phyloP scores from a whole-genome alignment of 768 basidiomycete species.

The Piloderma croceum region DNA sequence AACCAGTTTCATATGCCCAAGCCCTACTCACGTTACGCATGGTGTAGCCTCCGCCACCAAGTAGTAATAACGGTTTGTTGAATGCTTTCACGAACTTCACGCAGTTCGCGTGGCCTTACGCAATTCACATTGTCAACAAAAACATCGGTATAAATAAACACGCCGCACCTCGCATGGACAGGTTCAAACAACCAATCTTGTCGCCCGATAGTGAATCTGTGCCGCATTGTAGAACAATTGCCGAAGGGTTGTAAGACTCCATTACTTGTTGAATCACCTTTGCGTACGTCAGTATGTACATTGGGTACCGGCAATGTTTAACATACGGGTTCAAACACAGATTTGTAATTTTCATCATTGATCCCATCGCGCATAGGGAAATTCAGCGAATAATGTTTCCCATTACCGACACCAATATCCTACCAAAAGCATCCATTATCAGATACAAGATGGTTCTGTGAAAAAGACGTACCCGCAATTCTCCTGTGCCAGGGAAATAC shows the following conservation, averaged over 20 bases:
- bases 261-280: slow-evolving; percentile 92
- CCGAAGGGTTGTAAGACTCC: slow-evolving; percentile 90
- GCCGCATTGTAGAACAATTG: slow-evolving; percentile 95
- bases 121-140: neutral
- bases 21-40: slow-evolving; percentile 95
- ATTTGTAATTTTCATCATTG: slow-evolving; percentile 90
- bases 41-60: slow-evolving; percentile 97
- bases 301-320: too few species aligned
- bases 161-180: slow-evolving; percentile 82
- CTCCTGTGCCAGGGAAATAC: slow-evolving; percentile 99
- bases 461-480: slow-evolving; percentile 62
- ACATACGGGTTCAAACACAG: slow-evolving; percentile 90
- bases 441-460: slow-evolving; percentile 5
- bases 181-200: slow-evolving; percentile 90
- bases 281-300: too few species aligned
- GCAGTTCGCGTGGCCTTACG: slow-evolving; percentile 88
- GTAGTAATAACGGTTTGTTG: slow-evolving; percentile 85
- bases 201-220: slow-evolving; percentile 96
- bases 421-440: slow-evolving; percentile 25
- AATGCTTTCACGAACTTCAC: slow-evolving; percentile 97
- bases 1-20: slow-evolving; percentile 97
- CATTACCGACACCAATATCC: slow-evolving; percentile 93
- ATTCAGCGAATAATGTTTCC: slow-evolving; percentile 90
- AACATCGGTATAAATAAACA: neutral
- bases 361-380: slow-evolving; percentile 94